Evolutionary conservation across 495 filamentous ascomycete genomes (phyloP), one percentile per base, ranked within the genome.

Genomic region (Penicillium cinerascens): DNA sequence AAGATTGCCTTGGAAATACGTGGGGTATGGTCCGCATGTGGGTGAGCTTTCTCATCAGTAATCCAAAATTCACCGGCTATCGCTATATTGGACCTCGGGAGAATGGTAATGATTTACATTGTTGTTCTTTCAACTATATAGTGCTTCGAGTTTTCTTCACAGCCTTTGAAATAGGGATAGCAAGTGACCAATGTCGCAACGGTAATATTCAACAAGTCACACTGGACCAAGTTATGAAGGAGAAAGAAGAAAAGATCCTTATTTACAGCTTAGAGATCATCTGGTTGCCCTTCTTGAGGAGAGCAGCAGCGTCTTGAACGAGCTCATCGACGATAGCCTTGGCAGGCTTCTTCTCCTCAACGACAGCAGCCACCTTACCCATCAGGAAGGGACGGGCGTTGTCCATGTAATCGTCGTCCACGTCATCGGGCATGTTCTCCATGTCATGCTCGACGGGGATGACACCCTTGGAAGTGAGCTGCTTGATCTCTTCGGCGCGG

Each of bases 241-340:
- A 60, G 25, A 10, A 50, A 49, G n/a, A 42, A 27, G 22, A 37
- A 25, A 22, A 33, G 42, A 55, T 50, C 42, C 43, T 58, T 45
- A 62, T 69, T 64, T 84, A 88, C 69, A 88, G 65, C 75, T 88
- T 90, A 42, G 83, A 68, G 44, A 81, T 61, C 81, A 88, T 77
- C 67, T 81, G 73, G 65, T 78, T 75, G 43, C 87, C 85, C 63
- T 81, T 80, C 62, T 85, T 73, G 54, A 95, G 59, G 65, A 80
- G 80, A 50, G 70, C 78, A 54, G 87, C 83, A 26, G 91, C 92
- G 63, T 95, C 91, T n/a, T 68, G 67, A 45, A 97, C 85, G 64
- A 98, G 87, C 74, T 98, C 93, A 65, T 98, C 92, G 42, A 98
- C 87, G 57, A 98, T 91, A 3, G 68, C 87, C 83, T 93, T 96